Base-by-base conservation (phyloP, 208 protist genomes). In the Wallacemonas sp. region DNA sequence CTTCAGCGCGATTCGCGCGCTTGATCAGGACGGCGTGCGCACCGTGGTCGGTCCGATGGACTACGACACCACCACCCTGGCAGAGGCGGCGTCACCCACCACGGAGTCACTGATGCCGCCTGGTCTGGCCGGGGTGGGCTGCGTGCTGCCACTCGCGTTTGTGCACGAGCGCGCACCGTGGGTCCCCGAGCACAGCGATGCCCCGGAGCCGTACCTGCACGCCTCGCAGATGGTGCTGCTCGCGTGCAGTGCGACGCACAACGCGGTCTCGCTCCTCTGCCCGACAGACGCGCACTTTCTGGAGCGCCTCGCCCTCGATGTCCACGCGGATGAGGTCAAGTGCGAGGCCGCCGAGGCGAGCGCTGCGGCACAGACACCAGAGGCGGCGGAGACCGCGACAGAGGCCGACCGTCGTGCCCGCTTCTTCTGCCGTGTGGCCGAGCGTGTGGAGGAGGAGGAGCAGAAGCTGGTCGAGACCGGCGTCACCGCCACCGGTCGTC, bases 1-100 rank as follows among this genome's bases (percentile, higher is more conserved):
- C 22, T 69, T 77, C 52, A 66, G 79, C 62, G 76, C 82, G 26
- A 57, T 92, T 3, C 77, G 77, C 25, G 48, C 87, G 33, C 26
- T 92, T 5, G 75, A 81, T 41, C 49, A 28, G 11, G 64, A 74
- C n/a, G 86, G 82, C 11, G 80, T 92, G 49, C 70, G 76, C 26
- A 87, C 80, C 16, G 55, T 89, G 50, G 63, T 89, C 31, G 70
- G 75, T 0, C 74, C 80, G n/a, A 29, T 74, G 11, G 77, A 83
- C 55, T 87, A 76, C 57, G 16, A 67, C 25, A 57, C 50, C 25
- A 36, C 14, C 16, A 25, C 20, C 31, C 38, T 4, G 10, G 44
- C 36, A 31, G 22, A 33, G 11, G 41, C 16, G 28, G 25, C 3
- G 26, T 16, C 22, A 25, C 3, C 32, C 20, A 10, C 39, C 23